Evolutionary conservation across 2,329 filamentous ascomycete species (phyloP).

Genomic region (Beauveria sp.): DNA sequence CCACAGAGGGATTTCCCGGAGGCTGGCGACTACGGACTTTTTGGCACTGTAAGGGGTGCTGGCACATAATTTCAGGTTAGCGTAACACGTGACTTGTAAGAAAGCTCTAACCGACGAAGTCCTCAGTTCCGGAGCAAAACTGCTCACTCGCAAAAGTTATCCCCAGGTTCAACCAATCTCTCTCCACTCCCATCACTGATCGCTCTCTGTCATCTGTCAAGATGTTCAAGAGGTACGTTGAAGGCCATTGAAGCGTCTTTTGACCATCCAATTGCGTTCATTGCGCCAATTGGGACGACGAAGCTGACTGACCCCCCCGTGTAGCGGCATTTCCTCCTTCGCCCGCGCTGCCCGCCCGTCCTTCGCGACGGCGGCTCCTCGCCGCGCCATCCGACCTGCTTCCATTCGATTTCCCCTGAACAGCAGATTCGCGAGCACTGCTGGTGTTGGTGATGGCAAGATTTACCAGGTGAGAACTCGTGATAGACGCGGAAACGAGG

Average conservation of each 20-base stretch:
- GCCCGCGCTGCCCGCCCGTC: constrained; percentile 55
- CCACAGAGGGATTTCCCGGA: constrained; percentile 9
- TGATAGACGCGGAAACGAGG: neutral
- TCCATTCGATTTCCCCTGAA: constrained; percentile 46
- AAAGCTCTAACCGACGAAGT: constrained; percentile 39
- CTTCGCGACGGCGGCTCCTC: constrained; percentile 48
- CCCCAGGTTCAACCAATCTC: constrained; percentile 42
- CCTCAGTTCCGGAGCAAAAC: constrained; percentile 37
- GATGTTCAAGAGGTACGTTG: constrained; percentile 76
- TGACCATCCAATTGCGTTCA: constrained; percentile 16
- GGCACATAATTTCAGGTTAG: constrained; percentile 11
- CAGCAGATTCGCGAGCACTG: constrained; percentile 52
- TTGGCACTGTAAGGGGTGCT: constrained; percentile 10
- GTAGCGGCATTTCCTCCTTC: constrained; percentile 59
- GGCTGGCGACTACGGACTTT: neutral
- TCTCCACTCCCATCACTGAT: constrained; percentile 52
- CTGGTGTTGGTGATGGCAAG: constrained; percentile 55
- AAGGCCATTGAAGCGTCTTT: constrained; percentile 21
- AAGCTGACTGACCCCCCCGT: constrained; percentile 21
- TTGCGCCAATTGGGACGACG: constrained; percentile 36
- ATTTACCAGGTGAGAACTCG: constrained; percentile 54
- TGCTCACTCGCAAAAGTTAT: constrained; percentile 43
- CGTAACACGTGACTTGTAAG: constrained; percentile 29
- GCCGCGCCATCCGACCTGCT: constrained; percentile 51
- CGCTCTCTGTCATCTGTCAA: constrained; percentile 62